Base-by-base conservation (phyloP, 1,284 basidiomycete genomes). In the Malassezia vespertilionis region DNA sequence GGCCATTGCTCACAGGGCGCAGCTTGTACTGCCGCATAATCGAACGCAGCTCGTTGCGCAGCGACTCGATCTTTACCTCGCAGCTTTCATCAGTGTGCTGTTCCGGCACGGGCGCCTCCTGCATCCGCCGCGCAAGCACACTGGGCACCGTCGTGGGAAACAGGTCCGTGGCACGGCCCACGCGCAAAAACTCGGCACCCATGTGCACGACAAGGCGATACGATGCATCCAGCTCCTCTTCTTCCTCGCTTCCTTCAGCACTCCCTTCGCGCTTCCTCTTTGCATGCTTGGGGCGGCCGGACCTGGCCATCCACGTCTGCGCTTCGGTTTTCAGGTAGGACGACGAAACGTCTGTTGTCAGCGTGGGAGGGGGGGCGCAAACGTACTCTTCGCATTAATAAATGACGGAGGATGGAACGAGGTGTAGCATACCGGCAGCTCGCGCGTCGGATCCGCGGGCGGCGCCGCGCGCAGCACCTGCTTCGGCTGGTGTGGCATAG, bases 101-200 rank as follows among this genome's bases (percentile, higher is more conserved):
- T 5, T 27, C 37, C n/a, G n/a, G 24, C n/a, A 24, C 26, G 21
- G 14, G 28, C 12, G 39, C 31, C 14, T 32, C 28, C 18, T 20
- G 39, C 32, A 43, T 17, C n/a, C 55, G 38, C 23, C 74, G 65
- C 3, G 87, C 88, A 54, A 91, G 80, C 21, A 86, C 82, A 65
- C 79, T 82, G 2, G 84, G 82, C 15, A 91, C 73, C 8, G 78
- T 71, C 20, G 81, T 65, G 9, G 88, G 89, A 27, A 77, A 80
- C 22, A 85, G 79, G 63, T 95, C 89, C n/a, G 82, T 84, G 0
- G 90, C 88, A 61, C 80, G 79, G 21, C 93, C 93, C 37, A 99
- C 80, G 22, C 88, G 81, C 27, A 95, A 74, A 62, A 76, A 82
- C 22, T 85, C 78, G 2, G 89, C 90, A 20, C 93, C 93, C 2